A percentile compares a stretch with the other conserved stretches of the same genome.
phyloP scores from a whole-genome alignment of 257 asterid genomes.

The Solanum rostratum region DNA sequence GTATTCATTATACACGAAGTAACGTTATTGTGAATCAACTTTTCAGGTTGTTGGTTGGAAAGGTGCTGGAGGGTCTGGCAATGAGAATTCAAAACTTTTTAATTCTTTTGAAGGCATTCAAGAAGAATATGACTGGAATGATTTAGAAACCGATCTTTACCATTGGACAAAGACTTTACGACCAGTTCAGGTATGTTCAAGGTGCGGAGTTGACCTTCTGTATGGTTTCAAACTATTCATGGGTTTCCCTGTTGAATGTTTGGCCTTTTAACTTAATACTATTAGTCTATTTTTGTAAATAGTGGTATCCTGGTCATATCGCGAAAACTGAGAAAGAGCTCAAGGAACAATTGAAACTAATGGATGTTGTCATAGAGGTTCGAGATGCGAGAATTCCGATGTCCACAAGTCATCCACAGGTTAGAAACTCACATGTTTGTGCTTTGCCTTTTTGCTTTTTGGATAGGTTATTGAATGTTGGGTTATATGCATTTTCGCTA shows the following conservation, averaged over 20 bases:
- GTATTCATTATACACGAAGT: neutral
- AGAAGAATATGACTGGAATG: conserved; percentile 59
- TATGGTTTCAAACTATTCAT: neutral
- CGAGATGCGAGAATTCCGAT: conserved; percentile 94
- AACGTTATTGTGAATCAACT: neutral
- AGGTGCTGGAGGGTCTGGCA: conserved; percentile 26
- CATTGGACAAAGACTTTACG: conserved; percentile 79
- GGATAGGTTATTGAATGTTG: neutral
- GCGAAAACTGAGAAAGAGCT: conserved; percentile 92
- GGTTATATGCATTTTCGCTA: neutral
- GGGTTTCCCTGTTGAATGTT: neutral
- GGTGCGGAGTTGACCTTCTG: conserved; percentile 17
- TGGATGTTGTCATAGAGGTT: conserved; percentile 97
- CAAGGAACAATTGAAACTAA: conserved; percentile 85
- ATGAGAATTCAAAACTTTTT: conserved; percentile 25
- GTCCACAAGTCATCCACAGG: conserved; percentile 91
- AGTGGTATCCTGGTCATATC: conserved; percentile 99
- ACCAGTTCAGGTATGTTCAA: conserved; percentile 76
- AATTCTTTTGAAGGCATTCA: conserved; percentile 20
- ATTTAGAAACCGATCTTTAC: conserved; percentile 59
- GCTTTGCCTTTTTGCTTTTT: neutral
- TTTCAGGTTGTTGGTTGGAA: conserved; percentile 74
- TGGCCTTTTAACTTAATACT: conserved; percentile 1
- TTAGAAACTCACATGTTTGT: conserved; percentile 9
- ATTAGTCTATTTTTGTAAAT: conserved; percentile 6